Evolutionary conservation across 768 basidiomycete species (phyloP), one percentile per base, ranked within the genome.

Genomic region (Mycena venus): DNA sequence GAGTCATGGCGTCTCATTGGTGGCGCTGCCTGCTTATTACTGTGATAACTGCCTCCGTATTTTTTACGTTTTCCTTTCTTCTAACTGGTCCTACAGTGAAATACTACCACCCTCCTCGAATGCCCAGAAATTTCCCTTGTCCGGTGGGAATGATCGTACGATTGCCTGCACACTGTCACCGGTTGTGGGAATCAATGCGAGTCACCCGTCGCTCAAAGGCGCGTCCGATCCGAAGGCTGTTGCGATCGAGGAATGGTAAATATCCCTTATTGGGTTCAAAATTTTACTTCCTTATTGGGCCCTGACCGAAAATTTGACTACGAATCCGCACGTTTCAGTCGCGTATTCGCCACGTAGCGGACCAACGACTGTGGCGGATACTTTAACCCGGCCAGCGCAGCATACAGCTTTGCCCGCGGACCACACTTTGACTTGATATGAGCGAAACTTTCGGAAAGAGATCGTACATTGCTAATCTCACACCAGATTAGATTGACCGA

Each of bases 1-100:
- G 72, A 76, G 59, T 76, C 75, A 73, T 58, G 31, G 29, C 21
- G 69, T 40, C 71, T 73, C 72, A 69, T 42, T 44, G 44, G 60
- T 44, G 44, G 60, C 71, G 72, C 72, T 53, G 55, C 36, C 59
- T 42, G 58, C 60, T 56, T 8, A 36, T 67, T 60, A 55, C 65
- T 40, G 15, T 25, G 58, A 49, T 31, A 58, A 59, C 60, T 70
- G 40, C 73, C 73, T 74, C 44, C 42, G 61, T 74, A 15, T 65
- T 42, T 1, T 51, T 74, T 74, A 70, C 68, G 68, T 69, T 64
- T 70, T 34, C n/a, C 7, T 32, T 34, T 61, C 47, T 51, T 68
- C 65, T 31, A 44, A 36, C 34, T 51, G 63, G 55, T 31, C 65
- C 23, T 59, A 47, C 53, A 56, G 49, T 68, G 42, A 27, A 34